phyloP scores from a whole-genome alignment of 805 yeast genomes.

The Barnettozyma salicaria region DNA sequence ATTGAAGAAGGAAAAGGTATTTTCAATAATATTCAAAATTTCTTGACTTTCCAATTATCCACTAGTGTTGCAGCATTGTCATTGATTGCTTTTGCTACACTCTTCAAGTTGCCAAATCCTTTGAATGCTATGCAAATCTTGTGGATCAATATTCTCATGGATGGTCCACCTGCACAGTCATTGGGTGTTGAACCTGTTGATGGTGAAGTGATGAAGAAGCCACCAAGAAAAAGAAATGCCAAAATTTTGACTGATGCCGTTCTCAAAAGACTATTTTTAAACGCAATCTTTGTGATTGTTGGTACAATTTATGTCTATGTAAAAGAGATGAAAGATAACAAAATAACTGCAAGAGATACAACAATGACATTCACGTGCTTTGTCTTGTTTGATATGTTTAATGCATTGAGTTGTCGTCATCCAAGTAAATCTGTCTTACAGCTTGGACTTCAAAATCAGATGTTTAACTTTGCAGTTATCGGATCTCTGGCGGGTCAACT shows the following conservation, averaged over 20 bases:
- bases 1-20: conserved; percentile 98
- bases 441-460: conserved; percentile 71
- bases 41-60: conserved; percentile 90
- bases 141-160: conserved; percentile 97
- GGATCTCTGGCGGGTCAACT: conserved; percentile 86
- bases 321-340: conserved; percentile 78
- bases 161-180: conserved; percentile 98
- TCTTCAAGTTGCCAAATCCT: conserved; percentile 87
- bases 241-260: conserved; percentile 70
- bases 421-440: conserved; percentile 76
- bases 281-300: conserved; percentile 68
- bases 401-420: conserved; percentile 91
- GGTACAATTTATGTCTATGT: conserved; percentile 89
- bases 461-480: conserved; percentile 91
- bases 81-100: conserved; percentile 78
- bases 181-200: conserved; percentile 97
- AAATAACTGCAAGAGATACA: conserved; percentile 89
- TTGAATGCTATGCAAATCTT: conserved; percentile 96
- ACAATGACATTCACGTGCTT: conserved; percentile 99
- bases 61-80: conserved; percentile 94
- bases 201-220: conserved; percentile 88
- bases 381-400: conserved; percentile 94
- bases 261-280: conserved; percentile 64
- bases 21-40: conserved; percentile 90
- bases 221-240: conserved; percentile 89